Evolutionary conservation across 139 green algal genomes (phyloP).

Genomic region (Ulvella scutata): DNA sequence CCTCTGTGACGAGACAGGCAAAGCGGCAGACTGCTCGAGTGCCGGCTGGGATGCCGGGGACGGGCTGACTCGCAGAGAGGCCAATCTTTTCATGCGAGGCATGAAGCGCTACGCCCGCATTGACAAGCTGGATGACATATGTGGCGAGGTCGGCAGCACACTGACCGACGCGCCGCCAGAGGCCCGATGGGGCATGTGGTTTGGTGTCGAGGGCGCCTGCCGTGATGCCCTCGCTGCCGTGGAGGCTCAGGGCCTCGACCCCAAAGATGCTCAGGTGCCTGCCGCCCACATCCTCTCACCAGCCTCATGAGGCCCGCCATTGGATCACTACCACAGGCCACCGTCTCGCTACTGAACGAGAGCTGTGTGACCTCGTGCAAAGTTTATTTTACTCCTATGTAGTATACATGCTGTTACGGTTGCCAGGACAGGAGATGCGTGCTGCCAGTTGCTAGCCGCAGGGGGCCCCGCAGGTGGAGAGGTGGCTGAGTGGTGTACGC

Average conservation of each 20-base stretch:
- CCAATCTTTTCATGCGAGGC: conserved; percentile 40
- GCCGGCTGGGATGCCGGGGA: not conserved
- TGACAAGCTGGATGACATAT: conserved; percentile 23
- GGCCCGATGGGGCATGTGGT: conserved; percentile 3
- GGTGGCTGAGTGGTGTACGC: not conserved
- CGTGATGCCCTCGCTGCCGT: not conserved
- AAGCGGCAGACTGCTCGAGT: not conserved
- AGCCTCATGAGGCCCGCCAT: too few relatives aligned
- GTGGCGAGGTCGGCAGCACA: conserved; percentile 15
- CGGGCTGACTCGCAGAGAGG: conserved; percentile 33
- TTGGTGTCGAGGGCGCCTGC: not conserved
- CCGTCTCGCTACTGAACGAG: too few relatives aligned
- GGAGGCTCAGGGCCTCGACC: not conserved
- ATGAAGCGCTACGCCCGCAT: conserved; percentile 34
- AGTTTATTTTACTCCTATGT: too few relatives aligned
- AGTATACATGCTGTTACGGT: too few relatives aligned
- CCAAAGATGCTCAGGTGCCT: not conserved
- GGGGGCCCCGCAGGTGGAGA: too few relatives aligned
- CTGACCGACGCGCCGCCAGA: conserved; percentile 1
- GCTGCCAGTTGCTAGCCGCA: too few relatives aligned
- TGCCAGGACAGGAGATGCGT: too few relatives aligned
- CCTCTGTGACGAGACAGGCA: not conserved
- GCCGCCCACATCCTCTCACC: too few relatives aligned
- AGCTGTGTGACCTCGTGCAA: too few relatives aligned
- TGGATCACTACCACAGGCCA: too few relatives aligned